A percentile compares a stretch with the other conserved stretches of the same genome.
phyloP scores from a whole-genome alignment of 2,329 filamentous ascomycete species.

The Metarhizium guizhouense region DNA sequence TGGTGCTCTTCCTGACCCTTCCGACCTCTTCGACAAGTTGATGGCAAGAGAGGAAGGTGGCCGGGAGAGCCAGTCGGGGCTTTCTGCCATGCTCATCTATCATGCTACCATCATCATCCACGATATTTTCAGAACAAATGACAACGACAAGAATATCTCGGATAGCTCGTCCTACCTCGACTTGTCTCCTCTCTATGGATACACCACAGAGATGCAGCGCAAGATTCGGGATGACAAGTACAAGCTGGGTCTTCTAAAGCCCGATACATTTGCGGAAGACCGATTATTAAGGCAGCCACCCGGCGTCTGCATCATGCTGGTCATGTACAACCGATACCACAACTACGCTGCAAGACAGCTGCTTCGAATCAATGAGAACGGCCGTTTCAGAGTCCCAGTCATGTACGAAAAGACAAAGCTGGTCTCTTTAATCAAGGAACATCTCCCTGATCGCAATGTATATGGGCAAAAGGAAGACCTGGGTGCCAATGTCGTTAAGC shows the following conservation, averaged over 20 bases:
- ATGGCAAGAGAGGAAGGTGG: slow-evolving; percentile 16
- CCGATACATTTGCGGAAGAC: slow-evolving; percentile 58
- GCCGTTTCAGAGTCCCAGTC: slow-evolving; percentile 21
- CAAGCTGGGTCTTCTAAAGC: slow-evolving; percentile 21
- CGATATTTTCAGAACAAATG: slow-evolving; percentile 33
- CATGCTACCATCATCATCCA: slow-evolving; percentile 44
- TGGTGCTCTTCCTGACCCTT: slow-evolving; percentile 17
- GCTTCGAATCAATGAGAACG: slow-evolving; percentile 35
- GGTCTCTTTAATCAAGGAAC: too few species aligned
- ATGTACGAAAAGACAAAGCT: slow-evolving; percentile 9
- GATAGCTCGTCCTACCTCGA: slow-evolving; percentile 38
- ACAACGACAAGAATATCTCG: slow-evolving; percentile 18
- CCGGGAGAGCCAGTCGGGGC: slow-evolving; percentile 28
- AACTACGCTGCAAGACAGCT: slow-evolving; percentile 71
- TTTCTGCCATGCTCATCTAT: slow-evolving; percentile 38
- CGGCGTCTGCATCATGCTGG: slow-evolving; percentile 56
- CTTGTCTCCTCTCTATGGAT: slow-evolving; percentile 34
- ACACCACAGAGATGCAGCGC: slow-evolving; percentile 21
- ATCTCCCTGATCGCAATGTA: too few species aligned
- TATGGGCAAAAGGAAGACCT: too few species aligned
- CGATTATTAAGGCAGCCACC: slow-evolving; percentile 56
- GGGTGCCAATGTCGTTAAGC: too few species aligned
- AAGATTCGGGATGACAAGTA: slow-evolving; percentile 21
- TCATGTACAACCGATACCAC: slow-evolving; percentile 71
- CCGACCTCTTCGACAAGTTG: slow-evolving; percentile 21